Percentiles rank a stretch among this genome's conserved stretches.
Conservation (phyloP, 2,329 filamentous ascomycete genomes). For the Geoglossum cookeanum region DNA sequence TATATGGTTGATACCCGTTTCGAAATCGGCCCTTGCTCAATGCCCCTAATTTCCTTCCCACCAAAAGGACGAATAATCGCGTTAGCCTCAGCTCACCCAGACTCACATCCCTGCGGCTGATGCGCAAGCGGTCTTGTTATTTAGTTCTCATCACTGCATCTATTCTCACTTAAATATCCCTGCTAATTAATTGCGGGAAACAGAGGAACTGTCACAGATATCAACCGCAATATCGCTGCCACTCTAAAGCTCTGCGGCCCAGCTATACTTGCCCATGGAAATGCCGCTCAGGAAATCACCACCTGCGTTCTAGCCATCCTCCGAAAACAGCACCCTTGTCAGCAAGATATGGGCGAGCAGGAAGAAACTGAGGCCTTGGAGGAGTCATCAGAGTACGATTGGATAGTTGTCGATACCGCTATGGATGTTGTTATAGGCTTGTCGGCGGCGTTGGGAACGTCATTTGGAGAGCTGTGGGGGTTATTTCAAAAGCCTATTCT, state of each 20-base stretch:
- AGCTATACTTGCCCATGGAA: conserved; percentile 55
- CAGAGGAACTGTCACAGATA: conserved; percentile 78
- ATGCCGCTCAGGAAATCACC: conserved; percentile 57
- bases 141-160: conserved; percentile 18
- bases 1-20: conserved; percentile 4
- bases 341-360: conserved; percentile 70
- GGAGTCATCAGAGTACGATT: conserved; percentile 89
- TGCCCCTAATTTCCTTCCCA: neutral
- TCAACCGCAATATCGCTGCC: conserved; percentile 82
- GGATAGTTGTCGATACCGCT: conserved; percentile 87
- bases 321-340: conserved; percentile 79
- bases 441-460: conserved; percentile 58
- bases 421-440: conserved; percentile 79
- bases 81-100: conserved; percentile 99
- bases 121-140: conserved; percentile 56
- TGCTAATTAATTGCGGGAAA: conserved; percentile 13
- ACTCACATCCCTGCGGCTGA: conserved; percentile 67
- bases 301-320: conserved; percentile 61
- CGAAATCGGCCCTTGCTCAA: neutral
- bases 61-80: conserved; percentile 64
- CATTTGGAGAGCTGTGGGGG: conserved; percentile 82
- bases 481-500: conserved; percentile 84
- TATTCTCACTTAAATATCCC: conserved; percentile 5
- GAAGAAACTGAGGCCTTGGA: conserved; percentile 48
- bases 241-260: conserved; percentile 84